Evolutionary conservation across 352 stramenopile genomes (phyloP), one percentile per base, ranked within the genome.

Genomic region (Globisporangium ultimum): DNA sequence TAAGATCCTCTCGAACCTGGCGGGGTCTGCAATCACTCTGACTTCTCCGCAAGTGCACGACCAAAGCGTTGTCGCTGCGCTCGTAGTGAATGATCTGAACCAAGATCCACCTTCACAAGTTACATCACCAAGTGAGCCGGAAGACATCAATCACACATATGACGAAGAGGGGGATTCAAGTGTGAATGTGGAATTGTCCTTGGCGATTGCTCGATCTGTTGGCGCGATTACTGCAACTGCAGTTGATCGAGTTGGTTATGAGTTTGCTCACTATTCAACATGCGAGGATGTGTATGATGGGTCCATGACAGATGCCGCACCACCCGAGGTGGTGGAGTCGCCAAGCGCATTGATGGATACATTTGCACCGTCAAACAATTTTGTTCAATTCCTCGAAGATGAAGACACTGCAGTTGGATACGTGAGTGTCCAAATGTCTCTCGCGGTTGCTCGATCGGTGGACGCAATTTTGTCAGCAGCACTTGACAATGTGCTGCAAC

Each of bases 401-500:
- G 21, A 45, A 17, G 20, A 49, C 11, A 18, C 34, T 57, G 18
- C 3, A 32, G 17, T 28, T 10, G 32, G 20, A 21, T 8, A 20
- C 28, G 41, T 63, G 15, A 56, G 56, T 20, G 58, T 66, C 28
- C 38, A 51, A 11, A 76, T 73, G 68, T 73, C 65, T 28, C 41
- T 64, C 32, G 61, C 65, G 24, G 48, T 76, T 42, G 68, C 65
- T 28, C 51, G 54, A 20, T 64, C 58, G 6, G 65, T 76, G 28
- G 60, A 66, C 41, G 61, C 58, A 17, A 68, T 76, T 21, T 7
- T 68, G n/a, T 55, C 56, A 40, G 45, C 66, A 22, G 59, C 64
- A 12, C 45, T 76, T 22, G 32, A 63, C 17, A 69, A 63, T 14
- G 53, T 58, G 36, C 60, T 53, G 22, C 59, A 42, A 32, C 24